Percentiles rank a stretch among this genome's conserved stretches.
Conservation (phyloP, 768 basidiomycete genomes). For the Suillus weaverae region DNA sequence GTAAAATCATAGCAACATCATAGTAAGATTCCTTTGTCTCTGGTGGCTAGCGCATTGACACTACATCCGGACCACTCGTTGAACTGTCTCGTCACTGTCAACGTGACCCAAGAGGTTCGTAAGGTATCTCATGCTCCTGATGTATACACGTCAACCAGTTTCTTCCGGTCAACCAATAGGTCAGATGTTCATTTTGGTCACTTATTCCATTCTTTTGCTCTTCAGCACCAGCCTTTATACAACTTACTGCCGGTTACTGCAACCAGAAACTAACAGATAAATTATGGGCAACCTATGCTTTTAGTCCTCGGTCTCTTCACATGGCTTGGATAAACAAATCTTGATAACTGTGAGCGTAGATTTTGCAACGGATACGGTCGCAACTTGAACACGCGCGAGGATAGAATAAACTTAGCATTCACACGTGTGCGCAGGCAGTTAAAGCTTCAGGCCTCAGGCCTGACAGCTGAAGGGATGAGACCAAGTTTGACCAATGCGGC, state of each 20-base stretch:
- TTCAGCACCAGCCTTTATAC: neutral
- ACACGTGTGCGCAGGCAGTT: neutral
- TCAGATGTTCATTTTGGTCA: neutral
- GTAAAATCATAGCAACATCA: too few relatives aligned
- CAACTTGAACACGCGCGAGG: neutral
- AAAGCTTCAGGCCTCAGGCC: too few relatives aligned
- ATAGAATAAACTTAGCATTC: neutral
- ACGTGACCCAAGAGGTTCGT: neutral
- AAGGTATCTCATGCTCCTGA: neutral
- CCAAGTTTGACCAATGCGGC: too few relatives aligned
- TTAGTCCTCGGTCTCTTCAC: too few relatives aligned
- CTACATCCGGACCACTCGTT: neutral
- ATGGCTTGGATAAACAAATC: neutral
- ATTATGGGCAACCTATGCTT: neutral
- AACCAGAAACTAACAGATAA: neutral
- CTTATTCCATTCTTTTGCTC: neutral
- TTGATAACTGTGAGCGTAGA: neutral
- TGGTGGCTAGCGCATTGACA: too few relatives aligned
- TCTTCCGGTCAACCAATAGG: neutral
- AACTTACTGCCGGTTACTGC: too few relatives aligned
- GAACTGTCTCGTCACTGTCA: neutral
- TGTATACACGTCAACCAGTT: neutral
- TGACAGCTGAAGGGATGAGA: neutral
- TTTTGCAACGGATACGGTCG: neutral
- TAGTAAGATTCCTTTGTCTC: too few relatives aligned